Conservation (phyloP, 2,329 filamentous ascomycete genomes). For the Trichocomaceae sp. region DNA sequence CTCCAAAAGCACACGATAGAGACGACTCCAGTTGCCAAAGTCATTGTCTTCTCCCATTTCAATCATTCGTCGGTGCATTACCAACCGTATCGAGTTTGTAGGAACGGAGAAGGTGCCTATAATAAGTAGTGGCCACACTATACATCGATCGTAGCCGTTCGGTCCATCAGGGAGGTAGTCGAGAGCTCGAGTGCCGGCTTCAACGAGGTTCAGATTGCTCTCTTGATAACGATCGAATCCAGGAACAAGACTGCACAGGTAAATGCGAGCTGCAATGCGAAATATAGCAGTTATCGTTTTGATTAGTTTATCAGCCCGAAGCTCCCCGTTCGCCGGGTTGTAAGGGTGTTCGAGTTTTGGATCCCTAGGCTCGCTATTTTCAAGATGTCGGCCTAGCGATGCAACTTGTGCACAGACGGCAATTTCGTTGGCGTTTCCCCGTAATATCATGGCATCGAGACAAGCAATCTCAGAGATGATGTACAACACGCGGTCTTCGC, state of each 20-base stretch:
- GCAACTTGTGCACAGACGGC: constrained; percentile 83
- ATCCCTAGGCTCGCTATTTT: constrained; percentile 65
- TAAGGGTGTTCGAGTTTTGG: constrained; percentile 55
- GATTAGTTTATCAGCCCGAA: constrained; percentile 75
- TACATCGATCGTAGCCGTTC: constrained; percentile 77
- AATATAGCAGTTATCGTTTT: constrained; percentile 87
- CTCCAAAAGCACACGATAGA: constrained; percentile 70
- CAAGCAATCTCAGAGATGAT: constrained; percentile 96
- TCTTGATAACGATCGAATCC: constrained; percentile 71
- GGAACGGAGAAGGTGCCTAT: constrained; percentile 71
- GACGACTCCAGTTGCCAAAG: constrained; percentile 79
- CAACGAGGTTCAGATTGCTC: constrained; percentile 69
- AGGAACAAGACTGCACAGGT: constrained; percentile 91
- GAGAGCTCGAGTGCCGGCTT: constrained; percentile 69
- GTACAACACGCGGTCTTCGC: constrained; percentile 96
- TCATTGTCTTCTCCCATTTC: constrained; percentile 70
- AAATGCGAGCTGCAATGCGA: constrained; percentile 86
- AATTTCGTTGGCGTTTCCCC: constrained; percentile 73
- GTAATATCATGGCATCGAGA: constrained; percentile 77
- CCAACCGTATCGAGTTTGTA: constrained; percentile 65
- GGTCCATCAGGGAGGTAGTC: constrained; percentile 75
- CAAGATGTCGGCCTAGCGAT: constrained; percentile 79
- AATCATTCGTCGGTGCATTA: constrained; percentile 68
- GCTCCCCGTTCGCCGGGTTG: constrained; percentile 55
- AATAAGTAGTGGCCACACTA: constrained; percentile 90